Conservation (phyloP, 345 rosid genomes). For the Brassica cretica region DNA sequence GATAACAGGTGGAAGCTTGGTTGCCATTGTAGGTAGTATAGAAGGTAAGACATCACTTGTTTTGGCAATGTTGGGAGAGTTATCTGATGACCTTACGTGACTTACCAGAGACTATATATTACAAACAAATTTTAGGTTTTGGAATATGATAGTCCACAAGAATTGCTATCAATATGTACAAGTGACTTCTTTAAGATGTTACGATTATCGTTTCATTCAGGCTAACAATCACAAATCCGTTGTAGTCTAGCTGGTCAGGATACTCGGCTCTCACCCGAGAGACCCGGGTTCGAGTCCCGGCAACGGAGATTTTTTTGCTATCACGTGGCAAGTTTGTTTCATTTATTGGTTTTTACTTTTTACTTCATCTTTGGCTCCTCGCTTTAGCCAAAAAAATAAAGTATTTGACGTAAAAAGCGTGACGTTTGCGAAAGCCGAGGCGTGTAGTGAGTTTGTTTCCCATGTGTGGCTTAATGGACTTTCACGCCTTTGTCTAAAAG, state of each 20-base stretch:
- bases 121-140: not conserved
- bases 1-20: not conserved
- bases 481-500: slow-evolving; percentile 42
- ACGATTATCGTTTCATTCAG: not conserved
- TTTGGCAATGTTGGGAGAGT: not conserved
- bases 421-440: slow-evolving; percentile 39
- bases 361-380: not conserved
- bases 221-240: slow-evolving; percentile 2
- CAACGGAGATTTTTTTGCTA: not conserved
- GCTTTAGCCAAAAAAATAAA: slow-evolving; percentile 5
- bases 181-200: not conserved
- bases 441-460: slow-evolving; percentile 37
- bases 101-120: not conserved
- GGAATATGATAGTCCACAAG: not conserved
- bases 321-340: slow-evolving; percentile 5
- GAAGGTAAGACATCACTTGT: not conserved
- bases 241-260: slow-evolving; percentile 62
- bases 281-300: slow-evolving; percentile 39
- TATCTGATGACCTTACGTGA: not conserved
- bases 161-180: not conserved
- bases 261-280: slow-evolving; percentile 75
- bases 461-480: slow-evolving; percentile 24
- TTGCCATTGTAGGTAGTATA: not conserved
- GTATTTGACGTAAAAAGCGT: slow-evolving; percentile 28
- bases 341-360: not conserved